Evolutionary conservation across 176 grass and related monocot species (phyloP).

Genomic region (Areca catechu): DNA sequence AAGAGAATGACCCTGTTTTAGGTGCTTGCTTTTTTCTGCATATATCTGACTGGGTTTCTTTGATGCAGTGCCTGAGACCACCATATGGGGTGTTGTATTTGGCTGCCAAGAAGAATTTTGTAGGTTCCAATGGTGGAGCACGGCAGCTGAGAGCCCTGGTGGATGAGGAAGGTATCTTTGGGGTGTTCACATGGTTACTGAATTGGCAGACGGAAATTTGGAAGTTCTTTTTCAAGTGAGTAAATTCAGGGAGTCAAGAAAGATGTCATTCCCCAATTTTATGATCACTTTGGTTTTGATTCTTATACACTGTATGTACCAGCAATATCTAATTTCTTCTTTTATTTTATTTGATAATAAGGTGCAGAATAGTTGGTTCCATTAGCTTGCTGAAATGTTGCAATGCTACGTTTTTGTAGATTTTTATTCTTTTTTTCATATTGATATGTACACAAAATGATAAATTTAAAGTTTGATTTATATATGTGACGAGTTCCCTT

Average conservation of each 20-base stretch:
- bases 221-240: conserved; percentile 85
- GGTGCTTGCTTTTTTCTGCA: no score
- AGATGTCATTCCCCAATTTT: conserved; percentile 8
- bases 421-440: no score
- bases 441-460: no score
- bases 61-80: conserved; percentile 59
- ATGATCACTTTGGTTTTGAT: conserved; percentile 15
- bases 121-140: conserved; percentile 37
- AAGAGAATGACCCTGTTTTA: no score
- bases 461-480: no score
- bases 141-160: conserved; percentile 52
- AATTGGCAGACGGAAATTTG: conserved; percentile 57
- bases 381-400: no score
- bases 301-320: conserved; percentile 29
- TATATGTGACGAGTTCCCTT: no score
- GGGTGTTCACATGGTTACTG: conserved; percentile 52
- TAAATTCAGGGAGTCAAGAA: conserved; percentile 1
- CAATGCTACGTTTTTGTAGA: no score
- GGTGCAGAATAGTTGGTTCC: not conserved
- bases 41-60: conserved; percentile 11
- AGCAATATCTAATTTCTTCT: conserved; percentile 32
- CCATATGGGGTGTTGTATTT: conserved; percentile 69
- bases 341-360: conserved; percentile 37
- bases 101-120: conserved; percentile 53
- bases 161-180: conserved; percentile 63